A percentile compares a stretch with the other conserved stretches of the same genome.
Evolutionary conservation across 2,329 filamentous ascomycete species (phyloP).

Genomic region (Neofusicoccum ribis): DNA sequence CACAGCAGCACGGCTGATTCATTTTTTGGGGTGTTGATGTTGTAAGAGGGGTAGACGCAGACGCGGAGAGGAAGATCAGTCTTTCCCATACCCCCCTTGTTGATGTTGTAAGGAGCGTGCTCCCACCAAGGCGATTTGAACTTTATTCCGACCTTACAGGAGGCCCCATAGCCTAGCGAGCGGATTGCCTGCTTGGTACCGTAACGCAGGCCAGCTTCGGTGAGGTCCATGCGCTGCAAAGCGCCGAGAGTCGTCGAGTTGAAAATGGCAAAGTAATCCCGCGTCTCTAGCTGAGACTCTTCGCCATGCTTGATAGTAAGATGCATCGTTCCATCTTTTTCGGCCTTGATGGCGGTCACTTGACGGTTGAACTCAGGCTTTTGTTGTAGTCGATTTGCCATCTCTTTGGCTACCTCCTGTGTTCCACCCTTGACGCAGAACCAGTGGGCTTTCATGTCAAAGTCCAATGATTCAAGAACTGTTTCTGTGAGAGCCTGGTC

Average conservation of each 20-base stretch:
- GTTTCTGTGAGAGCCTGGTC: slow-evolving; percentile 40
- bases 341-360: slow-evolving; percentile 26
- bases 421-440: slow-evolving; percentile 36
- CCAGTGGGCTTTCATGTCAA: slow-evolving; percentile 29
- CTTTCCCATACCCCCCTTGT: slow-evolving; percentile 30
- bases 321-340: not conserved
- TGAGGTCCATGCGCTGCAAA: slow-evolving; percentile 33
- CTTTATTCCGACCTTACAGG: slow-evolving; percentile 40
- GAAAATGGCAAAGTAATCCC: slow-evolving; percentile 34
- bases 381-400: slow-evolving; percentile 26
- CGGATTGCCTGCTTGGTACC: slow-evolving; percentile 34
- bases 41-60: slow-evolving; percentile 43
- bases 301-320: not conserved
- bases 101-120: slow-evolving; percentile 24
- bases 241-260: slow-evolving; percentile 33
- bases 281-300: not conserved
- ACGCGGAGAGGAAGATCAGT: slow-evolving; percentile 36
- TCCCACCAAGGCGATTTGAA: slow-evolving; percentile 42
- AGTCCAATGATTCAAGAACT: slow-evolving; percentile 37
- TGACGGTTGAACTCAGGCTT: slow-evolving; percentile 22
- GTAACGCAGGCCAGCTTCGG: slow-evolving; percentile 24
- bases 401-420: slow-evolving; percentile 26
- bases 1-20: slow-evolving; percentile 36
- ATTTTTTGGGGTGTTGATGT: slow-evolving; percentile 26
- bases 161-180: slow-evolving; percentile 31